phyloP scores from a whole-genome alignment of 2,329 filamentous ascomycete genomes.

The Chrysosporium queenslandicum region DNA sequence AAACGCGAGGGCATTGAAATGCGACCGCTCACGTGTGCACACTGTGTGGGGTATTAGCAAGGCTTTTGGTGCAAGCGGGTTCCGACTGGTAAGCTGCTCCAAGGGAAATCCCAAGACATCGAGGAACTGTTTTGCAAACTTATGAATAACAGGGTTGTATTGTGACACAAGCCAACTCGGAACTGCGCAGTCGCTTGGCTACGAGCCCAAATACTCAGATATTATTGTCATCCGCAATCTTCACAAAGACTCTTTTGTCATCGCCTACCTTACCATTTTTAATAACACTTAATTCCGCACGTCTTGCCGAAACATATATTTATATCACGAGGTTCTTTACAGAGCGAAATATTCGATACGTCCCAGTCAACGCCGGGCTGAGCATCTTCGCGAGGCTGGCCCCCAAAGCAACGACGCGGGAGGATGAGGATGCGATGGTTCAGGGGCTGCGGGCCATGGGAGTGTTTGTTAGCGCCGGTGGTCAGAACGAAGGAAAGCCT shows the following conservation, averaged over 20 bases:
- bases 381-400: constrained; percentile 21
- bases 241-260: constrained; percentile 20
- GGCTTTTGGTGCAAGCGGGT: constrained; percentile 20
- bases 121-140: not conserved
- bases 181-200: constrained; percentile 16
- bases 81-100: constrained; percentile 18
- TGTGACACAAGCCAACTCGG: constrained; percentile 21
- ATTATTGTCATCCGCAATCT: constrained; percentile 19
- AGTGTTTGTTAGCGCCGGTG: constrained; percentile 20
- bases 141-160: constrained; percentile 16
- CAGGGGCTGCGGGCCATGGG: constrained; percentile 17
- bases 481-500: constrained; percentile 18
- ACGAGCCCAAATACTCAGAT: constrained; percentile 19
- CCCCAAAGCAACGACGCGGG: constrained; percentile 20
- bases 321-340: constrained; percentile 21
- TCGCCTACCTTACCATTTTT: constrained; percentile 20
- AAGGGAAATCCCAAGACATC: not conserved
- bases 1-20: constrained; percentile 13
- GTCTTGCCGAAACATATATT: constrained; percentile 22
- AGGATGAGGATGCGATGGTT: constrained; percentile 20
- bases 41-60: constrained; percentile 20
- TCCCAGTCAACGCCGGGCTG: constrained; percentile 22
- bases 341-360: constrained; percentile 19
- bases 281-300: constrained; percentile 19
- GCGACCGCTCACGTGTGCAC: constrained; percentile 19